Base-by-base conservation (phyloP, 106 monocot genomes). In the Allium fistulosum region DNA sequence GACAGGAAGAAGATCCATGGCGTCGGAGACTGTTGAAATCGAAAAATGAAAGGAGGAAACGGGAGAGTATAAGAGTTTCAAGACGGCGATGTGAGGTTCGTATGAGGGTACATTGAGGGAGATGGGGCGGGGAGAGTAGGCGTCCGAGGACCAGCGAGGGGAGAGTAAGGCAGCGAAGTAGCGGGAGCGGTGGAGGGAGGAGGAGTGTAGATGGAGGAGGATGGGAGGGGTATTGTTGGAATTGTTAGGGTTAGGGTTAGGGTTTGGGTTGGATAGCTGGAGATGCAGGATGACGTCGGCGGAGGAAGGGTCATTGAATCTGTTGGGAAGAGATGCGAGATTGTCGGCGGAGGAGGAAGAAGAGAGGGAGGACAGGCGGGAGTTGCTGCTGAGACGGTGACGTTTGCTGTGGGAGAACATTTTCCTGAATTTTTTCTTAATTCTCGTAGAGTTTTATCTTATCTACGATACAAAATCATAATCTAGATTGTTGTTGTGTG, bases 151-250 rank as follows among this genome's bases (percentile, higher is more conserved):
- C 92, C 91, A 92, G n/a, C 91, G 81, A 64, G 75, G 86, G 76
- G 95, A 96, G 58, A 96, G 88, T 68, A 91, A 91, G 58, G 88
- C 85, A 15, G 79, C 68, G 73, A 92, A 97, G 72, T 86, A 97
- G 59, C 79, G 79, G 61, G 84, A 86, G 53, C 86, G 88, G 56
- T 71, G 80, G 63, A 97, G 86, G 57, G 80, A 71, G 49, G 81
- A 51, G 63, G 96, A 97, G 45, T 80, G 82, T 76, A 92, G 88
- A 69, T 92, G 74, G 46, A 97, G 84, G 22, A 96, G 82, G 51
- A 57, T 16, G 10, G 52, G 58, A 27, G 26, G 58, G 48, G 15
- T 15, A 48, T 18, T 57, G 53, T 53, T 59, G 12, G 68, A 52
- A 26, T 53, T 11, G 45, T 67, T 51, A 22, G 53, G 10, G 51